Conservation (phyloP, 768 basidiomycete species). For the Galerina sulciceps region DNA sequence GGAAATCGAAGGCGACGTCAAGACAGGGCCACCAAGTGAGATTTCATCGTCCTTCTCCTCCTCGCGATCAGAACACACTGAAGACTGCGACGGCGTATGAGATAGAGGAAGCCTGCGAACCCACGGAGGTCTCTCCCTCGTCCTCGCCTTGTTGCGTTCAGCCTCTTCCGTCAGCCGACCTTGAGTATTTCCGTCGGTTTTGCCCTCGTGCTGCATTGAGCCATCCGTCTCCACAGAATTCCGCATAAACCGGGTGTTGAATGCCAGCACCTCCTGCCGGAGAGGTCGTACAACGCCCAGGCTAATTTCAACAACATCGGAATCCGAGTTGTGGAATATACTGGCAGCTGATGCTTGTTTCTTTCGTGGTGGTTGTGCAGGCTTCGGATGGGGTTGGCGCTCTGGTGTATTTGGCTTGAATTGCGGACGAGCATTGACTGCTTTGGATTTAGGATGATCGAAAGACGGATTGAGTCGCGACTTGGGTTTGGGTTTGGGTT, state of each 20-base stretch:
- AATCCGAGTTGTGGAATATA: background rate
- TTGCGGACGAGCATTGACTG: background rate
- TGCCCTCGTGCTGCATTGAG: background rate
- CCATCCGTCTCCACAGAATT: background rate
- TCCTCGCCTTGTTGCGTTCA: background rate
- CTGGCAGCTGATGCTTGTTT: background rate
- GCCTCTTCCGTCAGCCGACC: background rate
- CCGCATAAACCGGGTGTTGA: conserved; percentile 1
- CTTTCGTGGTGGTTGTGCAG: too few relatives aligned
- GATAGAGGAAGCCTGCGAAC: background rate
- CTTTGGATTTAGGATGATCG: too few relatives aligned
- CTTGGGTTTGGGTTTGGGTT: background rate
- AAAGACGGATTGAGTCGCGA: background rate
- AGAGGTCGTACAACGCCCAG: background rate
- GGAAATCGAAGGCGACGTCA: background rate
- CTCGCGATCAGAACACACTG: background rate
- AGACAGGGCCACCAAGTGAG: background rate
- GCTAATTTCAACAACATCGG: background rate
- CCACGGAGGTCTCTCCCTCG: background rate
- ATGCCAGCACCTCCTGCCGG: background rate
- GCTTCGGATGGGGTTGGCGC: background rate
- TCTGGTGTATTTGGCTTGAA: too few relatives aligned
- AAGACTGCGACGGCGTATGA: background rate
- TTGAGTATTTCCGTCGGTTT: too few relatives aligned
- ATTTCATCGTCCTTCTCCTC: background rate